phyloP scores from a whole-genome alignment of 2,329 filamentous ascomycete genomes.

The Simplicillium sp. region DNA sequence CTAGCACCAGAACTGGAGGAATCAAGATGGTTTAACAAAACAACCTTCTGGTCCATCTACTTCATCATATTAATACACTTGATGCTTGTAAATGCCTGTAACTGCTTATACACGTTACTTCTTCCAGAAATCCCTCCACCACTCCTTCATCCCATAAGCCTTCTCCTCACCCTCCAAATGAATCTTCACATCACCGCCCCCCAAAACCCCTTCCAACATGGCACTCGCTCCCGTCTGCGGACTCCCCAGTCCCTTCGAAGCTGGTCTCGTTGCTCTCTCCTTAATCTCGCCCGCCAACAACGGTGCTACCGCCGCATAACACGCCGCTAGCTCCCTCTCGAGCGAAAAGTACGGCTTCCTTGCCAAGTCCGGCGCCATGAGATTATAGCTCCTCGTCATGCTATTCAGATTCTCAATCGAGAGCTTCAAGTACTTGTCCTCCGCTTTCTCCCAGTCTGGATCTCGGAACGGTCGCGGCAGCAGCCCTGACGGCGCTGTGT shows the following conservation, averaged over 20 bases:
- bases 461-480: conserved; percentile 65
- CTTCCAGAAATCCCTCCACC: conserved; percentile 74
- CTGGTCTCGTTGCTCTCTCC: conserved; percentile 47
- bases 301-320: conserved; percentile 81
- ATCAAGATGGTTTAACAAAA: too few relatives aligned
- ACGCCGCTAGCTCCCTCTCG: conserved; percentile 69
- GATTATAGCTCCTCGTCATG: conserved; percentile 80
- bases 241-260: conserved; percentile 22
- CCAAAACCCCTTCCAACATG: conserved; percentile 52
- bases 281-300: conserved; percentile 62
- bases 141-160: conserved; percentile 78
- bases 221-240: conserved; percentile 29
- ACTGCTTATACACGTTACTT: conserved; percentile 8
- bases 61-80: too few relatives aligned
- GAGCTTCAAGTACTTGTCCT: conserved; percentile 66
- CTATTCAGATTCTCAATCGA: conserved; percentile 70
- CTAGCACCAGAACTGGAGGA: too few relatives aligned
- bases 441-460: conserved; percentile 60
- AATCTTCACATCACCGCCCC: conserved; percentile 38
- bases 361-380: conserved; percentile 85
- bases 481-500: conserved; percentile 13
- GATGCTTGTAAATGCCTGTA: too few relatives aligned
- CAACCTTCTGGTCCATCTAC: too few relatives aligned
- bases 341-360: conserved; percentile 89
- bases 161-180: conserved; percentile 67